Percentiles rank a stretch among this genome's conserved stretches.
Evolutionary conservation across 2,329 filamentous ascomycete species (phyloP).

Genomic region (Fusarium duplospermum): DNA sequence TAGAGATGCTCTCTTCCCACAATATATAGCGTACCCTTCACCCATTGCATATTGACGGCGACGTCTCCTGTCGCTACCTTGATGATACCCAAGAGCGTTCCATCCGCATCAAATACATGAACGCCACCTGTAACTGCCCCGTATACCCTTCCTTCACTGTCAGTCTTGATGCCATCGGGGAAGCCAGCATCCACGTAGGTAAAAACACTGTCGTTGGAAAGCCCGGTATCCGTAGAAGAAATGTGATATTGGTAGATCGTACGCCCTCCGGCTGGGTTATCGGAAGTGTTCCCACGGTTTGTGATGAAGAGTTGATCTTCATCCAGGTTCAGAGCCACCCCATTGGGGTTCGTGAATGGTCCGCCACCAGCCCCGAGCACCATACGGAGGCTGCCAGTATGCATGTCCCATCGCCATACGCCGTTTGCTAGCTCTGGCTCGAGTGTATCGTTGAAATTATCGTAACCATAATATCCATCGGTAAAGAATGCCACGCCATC

Average conservation of each 20-base stretch:
- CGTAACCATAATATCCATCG: constrained; percentile 31
- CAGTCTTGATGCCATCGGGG: constrained; percentile 30
- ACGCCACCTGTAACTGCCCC: constrained; percentile 17
- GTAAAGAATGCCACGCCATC: constrained; percentile 30
- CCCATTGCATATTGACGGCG: constrained; percentile 31
- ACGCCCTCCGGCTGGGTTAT: constrained; percentile 24
- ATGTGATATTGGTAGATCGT: constrained; percentile 25
- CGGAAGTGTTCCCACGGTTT: constrained; percentile 28
- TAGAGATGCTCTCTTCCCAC: constrained; percentile 18
- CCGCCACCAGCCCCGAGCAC: constrained; percentile 24
- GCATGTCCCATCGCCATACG: constrained; percentile 30
- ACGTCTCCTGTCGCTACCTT: constrained; percentile 20
- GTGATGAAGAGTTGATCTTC: constrained; percentile 31
- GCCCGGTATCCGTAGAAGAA: not conserved
- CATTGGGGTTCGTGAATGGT: constrained; percentile 35
- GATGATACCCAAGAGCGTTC: constrained; percentile 24
- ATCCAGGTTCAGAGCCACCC: constrained; percentile 22
- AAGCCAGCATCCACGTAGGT: constrained; percentile 29
- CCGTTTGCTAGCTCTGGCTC: constrained; percentile 31
- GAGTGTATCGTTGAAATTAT: constrained; percentile 34
- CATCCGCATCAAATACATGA: constrained; percentile 4
- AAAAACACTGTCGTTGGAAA: constrained; percentile 10
- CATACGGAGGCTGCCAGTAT: constrained; percentile 16
- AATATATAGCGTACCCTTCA: constrained; percentile 24
- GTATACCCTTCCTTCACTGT: constrained; percentile 22